Base-by-base conservation (phyloP, 371 early-diverging fungal genomes). In the Rhizopus delemar region DNA sequence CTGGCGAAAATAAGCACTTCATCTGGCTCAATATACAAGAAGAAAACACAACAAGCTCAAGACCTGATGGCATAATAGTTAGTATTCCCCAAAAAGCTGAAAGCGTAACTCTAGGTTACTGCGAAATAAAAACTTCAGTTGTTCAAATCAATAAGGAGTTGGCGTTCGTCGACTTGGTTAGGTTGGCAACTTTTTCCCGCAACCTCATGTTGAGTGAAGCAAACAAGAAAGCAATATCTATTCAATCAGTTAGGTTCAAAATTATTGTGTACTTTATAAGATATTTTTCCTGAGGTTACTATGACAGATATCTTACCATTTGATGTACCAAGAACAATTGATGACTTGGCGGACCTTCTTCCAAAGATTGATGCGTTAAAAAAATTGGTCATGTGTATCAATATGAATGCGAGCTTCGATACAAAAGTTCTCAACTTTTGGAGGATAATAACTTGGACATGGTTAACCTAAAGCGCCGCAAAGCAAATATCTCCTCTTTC, bases 361-460 rank as follows among this genome's bases (percentile, higher is more conserved):
- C n/a, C 12, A 13, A 46, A 56, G 46, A 35, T 35, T 1, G 56
- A 56, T 46, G 12, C 12, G 31, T 46, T 36, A 56, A 46, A 46
- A 50, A 12, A 31, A 7, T 31, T 12, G 12, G 36, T 33, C 38
- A 38, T 38, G 38, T 43, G 15, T 43, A 43, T 15, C n/a, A 43
- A 13, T 6, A 43, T 15, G n/a, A 43, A n/a, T 5, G 11, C n/a
- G 11, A 36, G 36, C 6, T 11, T 36, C 36, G 36, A 8, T 36
- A 36, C 36, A 36, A 8, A 6, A 36, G 11, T 48, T 77, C 94
- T 58, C 94, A 93, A 83, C 95, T 94, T 73, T 81, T 94, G 77
- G 95, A 95, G 64, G 95, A 96, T 80, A 94, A 95, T 89, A 93
- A 93, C 53, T 95, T 96, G 70, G 91, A 95, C 70, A 93, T 93